These are phyloP conservation scores for Neofusicoccum laricinum DNA, from an alignment of 2,329 filamentous ascomycete genomes.

Conservation along the genomic window DNA sequence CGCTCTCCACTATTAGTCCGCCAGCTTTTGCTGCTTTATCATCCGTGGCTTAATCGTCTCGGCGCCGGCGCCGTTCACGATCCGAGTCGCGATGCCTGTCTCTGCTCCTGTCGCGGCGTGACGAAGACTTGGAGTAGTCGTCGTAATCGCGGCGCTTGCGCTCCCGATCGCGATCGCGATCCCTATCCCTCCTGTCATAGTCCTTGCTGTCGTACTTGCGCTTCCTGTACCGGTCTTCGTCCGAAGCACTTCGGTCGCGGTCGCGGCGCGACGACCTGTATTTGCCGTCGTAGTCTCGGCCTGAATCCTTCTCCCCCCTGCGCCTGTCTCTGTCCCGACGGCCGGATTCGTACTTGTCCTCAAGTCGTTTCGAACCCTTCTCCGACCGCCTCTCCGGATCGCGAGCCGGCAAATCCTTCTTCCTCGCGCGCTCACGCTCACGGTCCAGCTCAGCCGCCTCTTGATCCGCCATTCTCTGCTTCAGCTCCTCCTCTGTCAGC, in stretches of 20 bases:
- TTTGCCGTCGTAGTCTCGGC: conserved; percentile 19
- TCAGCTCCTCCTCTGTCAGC: conserved; percentile 61
- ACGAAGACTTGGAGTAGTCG: conserved; percentile 7
- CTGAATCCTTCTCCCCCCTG: conserved; percentile 13
- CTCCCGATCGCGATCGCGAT: conserved; percentile 4
- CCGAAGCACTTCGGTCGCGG: conserved; percentile 16
- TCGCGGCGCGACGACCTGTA: conserved; percentile 19
- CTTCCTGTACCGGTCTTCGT: conserved; percentile 3
- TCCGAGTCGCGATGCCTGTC: conserved; percentile 10
- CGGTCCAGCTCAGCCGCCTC: conserved; percentile 42
- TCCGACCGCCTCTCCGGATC: conserved; percentile 28
- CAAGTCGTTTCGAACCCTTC: conserved; percentile 15
- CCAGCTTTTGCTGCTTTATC: not conserved
- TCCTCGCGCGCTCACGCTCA: conserved; percentile 28
- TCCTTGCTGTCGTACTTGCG: conserved; percentile 14
- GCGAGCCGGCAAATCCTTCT: conserved; percentile 23
- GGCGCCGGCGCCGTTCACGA: not conserved
- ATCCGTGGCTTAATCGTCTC: not conserved
- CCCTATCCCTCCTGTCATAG: conserved; percentile 4
- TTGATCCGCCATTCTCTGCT: conserved; percentile 49
- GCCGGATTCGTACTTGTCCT: conserved; percentile 17
- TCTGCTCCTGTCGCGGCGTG: not conserved
- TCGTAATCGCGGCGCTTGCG: not conserved
- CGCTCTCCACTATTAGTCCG: not conserved
- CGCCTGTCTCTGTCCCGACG: conserved; percentile 8